A percentile compares a stretch with the other conserved stretches of the same genome.
Evolutionary conservation across 2,329 filamentous ascomycete species (phyloP).

Genomic region (Blastomyces percursus): DNA sequence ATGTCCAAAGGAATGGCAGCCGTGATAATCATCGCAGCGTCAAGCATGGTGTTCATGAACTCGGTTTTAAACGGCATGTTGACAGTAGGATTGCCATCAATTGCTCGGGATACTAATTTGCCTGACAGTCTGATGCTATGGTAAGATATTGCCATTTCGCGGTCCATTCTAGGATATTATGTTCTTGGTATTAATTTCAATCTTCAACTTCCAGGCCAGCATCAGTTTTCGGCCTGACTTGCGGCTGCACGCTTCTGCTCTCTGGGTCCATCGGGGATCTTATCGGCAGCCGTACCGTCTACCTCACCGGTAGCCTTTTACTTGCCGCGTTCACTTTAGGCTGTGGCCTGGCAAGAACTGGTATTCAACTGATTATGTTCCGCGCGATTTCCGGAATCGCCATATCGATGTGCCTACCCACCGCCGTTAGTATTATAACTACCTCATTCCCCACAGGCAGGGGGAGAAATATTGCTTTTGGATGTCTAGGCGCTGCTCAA

Average conservation of each 20-base stretch:
- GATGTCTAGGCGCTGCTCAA: slow-evolving; percentile 38
- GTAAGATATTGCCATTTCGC: slow-evolving; percentile 8
- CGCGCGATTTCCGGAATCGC: slow-evolving; percentile 36
- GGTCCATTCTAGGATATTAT: not conserved
- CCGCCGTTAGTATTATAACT: slow-evolving; percentile 39
- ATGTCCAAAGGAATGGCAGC: slow-evolving; percentile 8
- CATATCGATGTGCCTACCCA: slow-evolving; percentile 37
- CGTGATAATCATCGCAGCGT: slow-evolving; percentile 12
- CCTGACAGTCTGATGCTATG: slow-evolving; percentile 18
- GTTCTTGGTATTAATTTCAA: not conserved
- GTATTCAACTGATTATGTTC: slow-evolving; percentile 36
- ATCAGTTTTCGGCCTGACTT: slow-evolving; percentile 29
- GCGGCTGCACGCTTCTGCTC: slow-evolving; percentile 38
- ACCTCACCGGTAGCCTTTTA: slow-evolving; percentile 36
- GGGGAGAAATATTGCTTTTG: slow-evolving; percentile 41
- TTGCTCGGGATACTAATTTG: slow-evolving; percentile 17
- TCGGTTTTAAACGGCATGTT: slow-evolving; percentile 17
- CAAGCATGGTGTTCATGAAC: slow-evolving; percentile 15
- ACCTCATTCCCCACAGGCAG: slow-evolving; percentile 35
- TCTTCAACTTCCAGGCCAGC: slow-evolving; percentile 12
- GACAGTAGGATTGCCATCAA: slow-evolving; percentile 17
- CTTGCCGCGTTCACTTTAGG: slow-evolving; percentile 32
- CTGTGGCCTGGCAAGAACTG: slow-evolving; percentile 29
- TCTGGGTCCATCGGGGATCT: slow-evolving; percentile 41
- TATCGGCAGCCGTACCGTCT: slow-evolving; percentile 37